phyloP scores from a whole-genome alignment of 768 basidiomycete species.

The Paxillus rubicundulus region DNA sequence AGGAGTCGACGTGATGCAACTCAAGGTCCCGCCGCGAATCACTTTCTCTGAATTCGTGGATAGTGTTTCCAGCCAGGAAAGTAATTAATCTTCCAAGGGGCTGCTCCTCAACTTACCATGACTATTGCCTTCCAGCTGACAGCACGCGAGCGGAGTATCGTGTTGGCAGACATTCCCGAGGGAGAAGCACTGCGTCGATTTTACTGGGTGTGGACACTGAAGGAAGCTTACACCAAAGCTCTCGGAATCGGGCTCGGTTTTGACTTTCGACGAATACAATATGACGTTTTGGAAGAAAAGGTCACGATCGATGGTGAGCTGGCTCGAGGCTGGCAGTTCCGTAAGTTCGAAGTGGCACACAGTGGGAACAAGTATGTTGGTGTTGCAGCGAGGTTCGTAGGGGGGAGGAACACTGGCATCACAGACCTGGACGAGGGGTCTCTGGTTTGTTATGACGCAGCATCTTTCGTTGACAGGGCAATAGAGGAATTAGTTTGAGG shows the following conservation, averaged over 20 bases:
- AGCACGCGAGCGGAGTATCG: slow-evolving; percentile 29
- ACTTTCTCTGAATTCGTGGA: slow-evolving; percentile 61
- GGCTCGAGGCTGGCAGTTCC: slow-evolving; percentile 66
- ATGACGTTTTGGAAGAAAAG: slow-evolving; percentile 48
- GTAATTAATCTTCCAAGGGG: neutral
- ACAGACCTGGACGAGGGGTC: slow-evolving; percentile 36
- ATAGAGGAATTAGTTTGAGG: slow-evolving; percentile 39
- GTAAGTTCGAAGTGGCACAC: slow-evolving; percentile 53
- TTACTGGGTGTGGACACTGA: slow-evolving; percentile 86
- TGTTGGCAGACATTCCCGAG: slow-evolving; percentile 40
- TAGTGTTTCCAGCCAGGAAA: slow-evolving; percentile 63
- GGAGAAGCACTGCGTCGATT: slow-evolving; percentile 58
- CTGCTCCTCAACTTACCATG: slow-evolving; percentile 14
- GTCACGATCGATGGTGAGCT: slow-evolving; percentile 58
- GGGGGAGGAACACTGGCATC: slow-evolving; percentile 37
- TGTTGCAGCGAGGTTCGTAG: slow-evolving; percentile 61
- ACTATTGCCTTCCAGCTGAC: slow-evolving; percentile 37
- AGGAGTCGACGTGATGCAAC: slow-evolving; percentile 82
- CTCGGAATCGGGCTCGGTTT: slow-evolving; percentile 81
- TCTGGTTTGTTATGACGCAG: slow-evolving; percentile 46
- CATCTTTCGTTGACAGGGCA: slow-evolving; percentile 46
- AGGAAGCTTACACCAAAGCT: slow-evolving; percentile 90
- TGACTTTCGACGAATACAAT: slow-evolving; percentile 76
- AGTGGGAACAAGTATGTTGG: slow-evolving; percentile 59
- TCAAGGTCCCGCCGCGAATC: slow-evolving; percentile 57